Evolutionary conservation across 805 yeast species (phyloP).

Genomic region (Metschnikowia reukaufii): DNA sequence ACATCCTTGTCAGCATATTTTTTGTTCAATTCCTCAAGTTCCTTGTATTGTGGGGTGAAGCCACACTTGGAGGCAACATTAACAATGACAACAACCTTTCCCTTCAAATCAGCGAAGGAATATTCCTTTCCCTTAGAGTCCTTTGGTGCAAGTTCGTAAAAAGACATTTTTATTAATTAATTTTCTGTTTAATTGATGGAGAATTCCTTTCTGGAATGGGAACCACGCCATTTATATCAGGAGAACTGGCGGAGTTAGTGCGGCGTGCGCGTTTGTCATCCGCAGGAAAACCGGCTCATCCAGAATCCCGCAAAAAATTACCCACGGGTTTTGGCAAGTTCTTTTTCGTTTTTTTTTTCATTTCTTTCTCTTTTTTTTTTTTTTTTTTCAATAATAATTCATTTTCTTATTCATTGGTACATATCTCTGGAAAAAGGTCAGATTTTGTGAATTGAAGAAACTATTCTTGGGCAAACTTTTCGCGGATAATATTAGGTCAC

Average conservation of each 20-base stretch:
- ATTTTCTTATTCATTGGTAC: no score
- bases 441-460: no score
- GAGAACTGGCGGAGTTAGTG: background rate
- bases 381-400: no score
- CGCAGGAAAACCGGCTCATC: slow-evolving; percentile 3
- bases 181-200: background rate
- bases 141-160: slow-evolving; percentile 67
- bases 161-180: slow-evolving; percentile 42
- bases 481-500: no score
- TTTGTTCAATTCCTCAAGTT: slow-evolving; percentile 42
- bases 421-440: no score
- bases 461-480: no score
- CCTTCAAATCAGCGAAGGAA: slow-evolving; percentile 62
- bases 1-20: slow-evolving; percentile 38
- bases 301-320: background rate
- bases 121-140: slow-evolving; percentile 60
- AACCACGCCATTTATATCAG: background rate
- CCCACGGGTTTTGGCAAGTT: background rate
- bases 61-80: slow-evolving; percentile 82
- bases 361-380: no score
- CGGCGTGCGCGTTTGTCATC: background rate
- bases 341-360: background rate
- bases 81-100: slow-evolving; percentile 79
- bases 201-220: background rate
- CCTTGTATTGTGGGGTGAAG: slow-evolving; percentile 44